These are phyloP conservation scores for Staphylotrichum longicolle DNA, from an alignment of 495 filamentous ascomycete genomes.

Conservation along the genomic window DNA sequence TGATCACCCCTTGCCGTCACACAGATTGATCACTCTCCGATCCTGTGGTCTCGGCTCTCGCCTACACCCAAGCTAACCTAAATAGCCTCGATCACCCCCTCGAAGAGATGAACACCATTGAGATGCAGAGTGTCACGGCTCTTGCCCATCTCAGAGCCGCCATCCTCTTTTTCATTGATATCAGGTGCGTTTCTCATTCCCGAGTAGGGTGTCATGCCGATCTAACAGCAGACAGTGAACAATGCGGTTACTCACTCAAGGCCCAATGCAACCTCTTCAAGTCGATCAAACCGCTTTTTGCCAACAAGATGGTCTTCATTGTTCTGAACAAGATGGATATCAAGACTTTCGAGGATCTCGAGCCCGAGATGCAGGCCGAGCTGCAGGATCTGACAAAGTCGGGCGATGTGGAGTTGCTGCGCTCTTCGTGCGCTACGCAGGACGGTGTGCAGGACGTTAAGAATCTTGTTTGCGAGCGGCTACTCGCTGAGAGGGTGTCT, in stretches of 20 bases:
- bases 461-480: constrained; percentile 88
- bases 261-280: constrained; percentile 91
- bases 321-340: constrained; percentile 99
- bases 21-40: neutral
- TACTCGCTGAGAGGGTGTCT: constrained; percentile 86
- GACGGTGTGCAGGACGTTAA: constrained; percentile 93
- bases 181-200: constrained; percentile 35
- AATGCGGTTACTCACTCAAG: constrained; percentile 91
- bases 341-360: constrained; percentile 80
- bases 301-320: constrained; percentile 94
- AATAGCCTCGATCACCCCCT: constrained; percentile 82
- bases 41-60: neutral
- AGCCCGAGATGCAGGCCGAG: constrained; percentile 71
- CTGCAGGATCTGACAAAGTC: constrained; percentile 77
- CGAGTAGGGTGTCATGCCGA: neutral
- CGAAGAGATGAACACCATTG: constrained; percentile 99
- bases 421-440: constrained; percentile 89
- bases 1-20: neutral
- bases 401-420: constrained; percentile 84
- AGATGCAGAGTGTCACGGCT: constrained; percentile 95
- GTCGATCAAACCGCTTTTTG: constrained; percentile 92
- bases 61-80: constrained; percentile 10
- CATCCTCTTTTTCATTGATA: constrained; percentile 96
- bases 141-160: constrained; percentile 94
- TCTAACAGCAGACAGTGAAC: constrained; percentile 59